Evolutionary conservation across 495 filamentous ascomycete species (phyloP).

Genomic region (Venustampulla echinocandica): DNA sequence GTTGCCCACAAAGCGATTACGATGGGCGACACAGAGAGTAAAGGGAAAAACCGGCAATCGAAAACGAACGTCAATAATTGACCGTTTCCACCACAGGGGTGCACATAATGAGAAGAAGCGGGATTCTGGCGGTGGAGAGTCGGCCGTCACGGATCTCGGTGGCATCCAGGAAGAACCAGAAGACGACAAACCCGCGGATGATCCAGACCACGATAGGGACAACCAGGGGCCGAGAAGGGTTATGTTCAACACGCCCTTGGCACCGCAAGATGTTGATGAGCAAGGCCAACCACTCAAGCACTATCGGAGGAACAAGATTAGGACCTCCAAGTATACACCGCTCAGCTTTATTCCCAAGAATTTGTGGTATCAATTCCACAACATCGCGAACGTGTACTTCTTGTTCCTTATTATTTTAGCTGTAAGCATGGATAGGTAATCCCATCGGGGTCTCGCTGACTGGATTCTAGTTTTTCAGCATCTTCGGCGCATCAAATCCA

Average conservation of each 20-base stretch:
- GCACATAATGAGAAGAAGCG: conserved; percentile 63
- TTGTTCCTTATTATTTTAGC: conserved; percentile 89
- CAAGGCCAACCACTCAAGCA: conserved; percentile 61
- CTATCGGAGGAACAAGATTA: conserved; percentile 90
- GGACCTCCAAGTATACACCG: conserved; percentile 94
- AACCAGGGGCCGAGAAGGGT: conserved; percentile 41
- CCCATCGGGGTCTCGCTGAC: conserved; percentile 10
- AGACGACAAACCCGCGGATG: conserved; percentile 29
- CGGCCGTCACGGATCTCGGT: conserved; percentile 29
- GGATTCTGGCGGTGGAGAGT: conserved; percentile 40
- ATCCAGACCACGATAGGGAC: conserved; percentile 26
- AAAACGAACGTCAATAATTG: conserved; percentile 80
- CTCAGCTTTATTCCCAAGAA: conserved; percentile 97
- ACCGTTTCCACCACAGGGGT: conserved; percentile 58
- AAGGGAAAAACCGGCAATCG: conserved; percentile 60
- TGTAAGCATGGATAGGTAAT: conserved; percentile 43
- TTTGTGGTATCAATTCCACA: conserved; percentile 94
- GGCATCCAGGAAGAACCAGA: conserved; percentile 35
- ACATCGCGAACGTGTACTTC: conserved; percentile 98
- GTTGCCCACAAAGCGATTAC: conserved; percentile 39
- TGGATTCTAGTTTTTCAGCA: conserved; percentile 74
- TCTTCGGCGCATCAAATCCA: conserved; percentile 89
- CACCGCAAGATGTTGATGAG: conserved; percentile 70
- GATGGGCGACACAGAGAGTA: conserved; percentile 90
- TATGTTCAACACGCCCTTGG: conserved; percentile 82